Evolutionary conservation across 2,329 filamentous ascomycete genomes (phyloP), one percentile per base, ranked within the genome.

Genomic region (Grosmannia huntii): DNA sequence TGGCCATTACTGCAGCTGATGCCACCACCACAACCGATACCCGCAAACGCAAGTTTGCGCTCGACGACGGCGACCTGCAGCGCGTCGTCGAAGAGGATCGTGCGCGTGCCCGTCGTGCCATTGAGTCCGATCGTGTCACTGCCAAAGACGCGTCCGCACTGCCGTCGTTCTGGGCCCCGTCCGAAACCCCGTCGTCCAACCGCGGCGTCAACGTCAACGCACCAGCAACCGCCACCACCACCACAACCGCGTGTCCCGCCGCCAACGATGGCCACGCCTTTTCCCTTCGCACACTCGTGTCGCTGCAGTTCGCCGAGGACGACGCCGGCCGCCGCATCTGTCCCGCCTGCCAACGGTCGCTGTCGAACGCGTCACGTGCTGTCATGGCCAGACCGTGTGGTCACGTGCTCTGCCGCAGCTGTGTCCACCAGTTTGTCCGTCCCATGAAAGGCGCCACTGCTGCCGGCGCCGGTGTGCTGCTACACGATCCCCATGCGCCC

Each of bases 161-260:
- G 0, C 89, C 90, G 0, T 95, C 90, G 0, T 97, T 97, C 73
- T 97, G 92, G 94, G 86, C 92, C 1, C 92, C 90, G 0, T 89
- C 87, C 0, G 80, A 92, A 59, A 95, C 88, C 0, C 90, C 90
- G 0, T 77, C 77, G 0, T 81, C 81, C 52, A 82, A 84, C 60
- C 10, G 27, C 14, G 5, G 53, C 41, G 16, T 16, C 55, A 80
- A 78, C 44, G 80, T 28, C 80, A 53, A 73, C 76, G 7, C 31
- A 19, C 7, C 7, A n/a, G 2, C 51, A 19, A 33, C 33, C 19
- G 28, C 28, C 28, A 58, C 33, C 10, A 14, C 11, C 21, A 14
- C 55, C 33, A n/a, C 23, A 25, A 9, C 41, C 36, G 9, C 50
- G 25, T 62, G 59, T 33, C 60, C 60, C 12, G 60, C 60, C 2